phyloP scores from a whole-genome alignment of 2,329 filamentous ascomycete species.

The Neonectria punicea region DNA sequence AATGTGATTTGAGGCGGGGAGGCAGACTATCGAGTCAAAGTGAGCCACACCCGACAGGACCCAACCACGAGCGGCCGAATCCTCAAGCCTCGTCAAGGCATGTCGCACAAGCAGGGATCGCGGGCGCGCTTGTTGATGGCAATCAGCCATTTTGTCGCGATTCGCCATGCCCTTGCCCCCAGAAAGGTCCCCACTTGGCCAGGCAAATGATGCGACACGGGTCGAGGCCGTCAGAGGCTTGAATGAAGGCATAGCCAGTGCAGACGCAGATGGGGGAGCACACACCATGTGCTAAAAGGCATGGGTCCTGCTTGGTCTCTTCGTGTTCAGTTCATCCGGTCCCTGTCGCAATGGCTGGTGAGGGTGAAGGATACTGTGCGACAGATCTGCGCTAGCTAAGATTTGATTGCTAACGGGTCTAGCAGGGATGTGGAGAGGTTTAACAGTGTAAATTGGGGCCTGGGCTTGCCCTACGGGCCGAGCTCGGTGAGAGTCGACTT shows the following conservation, averaged over 20 bases:
- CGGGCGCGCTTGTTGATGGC: conserved; percentile 29
- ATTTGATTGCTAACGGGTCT: conserved; percentile 42
- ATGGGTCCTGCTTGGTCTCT: conserved; percentile 27
- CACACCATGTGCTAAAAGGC: conserved; percentile 37
- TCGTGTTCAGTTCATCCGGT: conserved; percentile 40
- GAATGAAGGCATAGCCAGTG: conserved; percentile 26
- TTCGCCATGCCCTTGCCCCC: conserved; percentile 27
- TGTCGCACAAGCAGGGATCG: conserved; percentile 31
- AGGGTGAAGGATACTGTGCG: conserved; percentile 36
- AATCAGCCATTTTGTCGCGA: conserved; percentile 23
- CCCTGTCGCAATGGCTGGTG: conserved; percentile 28
- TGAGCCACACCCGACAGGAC: conserved; percentile 19
- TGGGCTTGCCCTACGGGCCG: conserved; percentile 25
- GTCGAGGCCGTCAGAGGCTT: conserved; percentile 35
- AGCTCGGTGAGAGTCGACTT: conserved; percentile 22
- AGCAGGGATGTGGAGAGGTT: conserved; percentile 27
- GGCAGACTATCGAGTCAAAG: conserved; percentile 18
- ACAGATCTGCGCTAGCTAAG: conserved; percentile 45
- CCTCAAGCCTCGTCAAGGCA: conserved; percentile 16
- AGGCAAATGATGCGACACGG: conserved; percentile 42
- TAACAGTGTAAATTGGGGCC: conserved; percentile 22
- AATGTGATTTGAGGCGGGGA: conserved; percentile 12
- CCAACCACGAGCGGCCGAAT: conserved; percentile 11
- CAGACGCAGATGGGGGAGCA: conserved; percentile 37
- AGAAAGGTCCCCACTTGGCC: conserved; percentile 32